Percentiles rank a stretch among this genome's conserved stretches.
Conservation (phyloP, 129 eudicot genomes). For the Sambucus nigra region DNA sequence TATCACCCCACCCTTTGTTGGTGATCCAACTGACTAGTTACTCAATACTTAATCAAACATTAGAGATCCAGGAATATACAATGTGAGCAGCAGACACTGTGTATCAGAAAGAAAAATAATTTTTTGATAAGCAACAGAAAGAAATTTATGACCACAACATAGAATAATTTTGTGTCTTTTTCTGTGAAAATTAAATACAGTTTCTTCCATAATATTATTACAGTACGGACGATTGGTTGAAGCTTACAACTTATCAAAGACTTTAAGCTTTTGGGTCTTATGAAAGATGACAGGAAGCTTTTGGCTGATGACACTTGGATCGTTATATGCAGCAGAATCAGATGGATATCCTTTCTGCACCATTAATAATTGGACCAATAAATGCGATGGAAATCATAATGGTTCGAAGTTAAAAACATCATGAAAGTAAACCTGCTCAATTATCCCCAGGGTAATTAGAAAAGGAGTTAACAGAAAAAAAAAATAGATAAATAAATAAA, state of each 20-base stretch:
- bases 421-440: not conserved
- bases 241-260: constrained; percentile 43
- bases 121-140: not conserved
- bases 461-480: not conserved
- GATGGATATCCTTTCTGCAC: constrained; percentile 87
- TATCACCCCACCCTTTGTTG: too few relatives aligned
- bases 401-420: not conserved
- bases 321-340: constrained; percentile 78
- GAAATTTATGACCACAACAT: constrained; percentile 3
- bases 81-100: not conserved
- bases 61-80: not conserved
- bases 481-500: too few relatives aligned
- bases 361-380: constrained; percentile 9
- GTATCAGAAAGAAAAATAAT: not conserved
- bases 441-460: not conserved
- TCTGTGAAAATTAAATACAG: constrained; percentile 14
- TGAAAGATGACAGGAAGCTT: constrained; percentile 75
- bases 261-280: constrained; percentile 68
- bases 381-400: not conserved
- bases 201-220: constrained; percentile 10
- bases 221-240: constrained; percentile 11
- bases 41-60: not conserved
- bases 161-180: constrained; percentile 4
- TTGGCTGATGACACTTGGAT: constrained; percentile 71
- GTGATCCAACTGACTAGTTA: too few relatives aligned